Percentiles rank a stretch among this genome's conserved stretches.
Evolutionary conservation across 768 basidiomycete genomes (phyloP).

Genomic region (Rhodocollybia butyracea): DNA sequence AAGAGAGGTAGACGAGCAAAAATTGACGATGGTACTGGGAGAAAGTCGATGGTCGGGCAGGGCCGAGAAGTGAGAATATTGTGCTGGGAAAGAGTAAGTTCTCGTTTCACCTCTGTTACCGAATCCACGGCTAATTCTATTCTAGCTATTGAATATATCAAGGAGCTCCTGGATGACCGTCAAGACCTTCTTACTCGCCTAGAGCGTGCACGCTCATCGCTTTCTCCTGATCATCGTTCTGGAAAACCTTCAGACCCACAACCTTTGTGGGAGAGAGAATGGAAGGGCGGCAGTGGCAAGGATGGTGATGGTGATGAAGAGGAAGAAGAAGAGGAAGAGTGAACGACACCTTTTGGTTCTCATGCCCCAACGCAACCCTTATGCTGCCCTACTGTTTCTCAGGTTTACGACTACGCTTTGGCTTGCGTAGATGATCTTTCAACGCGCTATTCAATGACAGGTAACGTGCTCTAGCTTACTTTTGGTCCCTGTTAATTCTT

Average conservation of each 20-base stretch:
- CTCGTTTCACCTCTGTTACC: background rate
- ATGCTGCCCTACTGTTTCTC: background rate
- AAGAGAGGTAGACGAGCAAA: conserved; percentile 31
- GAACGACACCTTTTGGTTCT: background rate
- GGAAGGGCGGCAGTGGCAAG: conserved; percentile 70
- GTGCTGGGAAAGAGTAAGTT: conserved; percentile 83
- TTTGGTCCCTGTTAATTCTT: background rate
- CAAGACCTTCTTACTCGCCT: conserved; percentile 55
- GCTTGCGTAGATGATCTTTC: background rate
- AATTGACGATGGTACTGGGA: conserved; percentile 50
- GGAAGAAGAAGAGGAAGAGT: conserved; percentile 38
- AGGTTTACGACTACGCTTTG: background rate
- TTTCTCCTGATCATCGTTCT: conserved; percentile 62
- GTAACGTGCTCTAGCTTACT: background rate
- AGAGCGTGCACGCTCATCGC: conserved; percentile 49
- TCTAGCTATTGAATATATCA: conserved; percentile 84
- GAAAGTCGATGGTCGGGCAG: conserved; percentile 78
- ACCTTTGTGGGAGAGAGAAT: conserved; percentile 78
- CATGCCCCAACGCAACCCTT: background rate
- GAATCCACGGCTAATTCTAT: background rate
- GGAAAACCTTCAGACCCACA: conserved; percentile 28
- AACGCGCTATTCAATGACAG: background rate
- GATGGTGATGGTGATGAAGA: conserved; percentile 42
- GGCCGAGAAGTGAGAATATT: conserved; percentile 87
- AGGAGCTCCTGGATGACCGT: conserved; percentile 59